A percentile compares a stretch with the other conserved stretches of the same genome.
phyloP scores from a whole-genome alignment of 176 grass and related monocot species.

The Lolium perenne region DNA sequence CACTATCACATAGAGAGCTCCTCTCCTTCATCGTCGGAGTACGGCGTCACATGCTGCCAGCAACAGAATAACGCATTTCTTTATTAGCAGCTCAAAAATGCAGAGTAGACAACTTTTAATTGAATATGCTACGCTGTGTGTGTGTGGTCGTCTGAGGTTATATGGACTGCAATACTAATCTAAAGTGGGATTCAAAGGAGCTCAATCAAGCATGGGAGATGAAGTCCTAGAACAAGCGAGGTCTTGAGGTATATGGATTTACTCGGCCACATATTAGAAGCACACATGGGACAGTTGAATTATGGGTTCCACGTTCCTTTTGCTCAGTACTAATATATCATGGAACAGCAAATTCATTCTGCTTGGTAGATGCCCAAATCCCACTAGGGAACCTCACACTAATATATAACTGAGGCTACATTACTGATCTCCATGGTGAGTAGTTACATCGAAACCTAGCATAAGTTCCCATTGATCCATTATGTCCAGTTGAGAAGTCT shows the following conservation, averaged over 20 bases:
- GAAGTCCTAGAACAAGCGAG: background rate
- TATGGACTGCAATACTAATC: conserved; percentile 10
- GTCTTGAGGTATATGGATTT: conserved; percentile 16
- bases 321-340: too few relatives aligned
- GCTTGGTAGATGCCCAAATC: too few relatives aligned
- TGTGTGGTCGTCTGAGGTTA: background rate
- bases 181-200: background rate
- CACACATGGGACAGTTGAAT: too few relatives aligned
- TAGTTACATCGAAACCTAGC: background rate
- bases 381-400: background rate
- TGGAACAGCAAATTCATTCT: too few relatives aligned
- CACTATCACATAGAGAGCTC: conserved; percentile 73
- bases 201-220: too few relatives aligned
- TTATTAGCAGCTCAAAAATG: conserved; percentile 26
- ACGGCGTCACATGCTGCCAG: conserved; percentile 47
- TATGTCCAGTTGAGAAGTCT: background rate
- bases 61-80: conserved; percentile 28
- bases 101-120: conserved; percentile 21
- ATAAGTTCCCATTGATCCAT: conserved; percentile 13
- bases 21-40: conserved; percentile 80
- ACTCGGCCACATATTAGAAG: too few relatives aligned
- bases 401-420: background rate
- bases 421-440: background rate
- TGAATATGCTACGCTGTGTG: background rate
- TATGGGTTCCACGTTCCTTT: too few relatives aligned